phyloP scores from a whole-genome alignment of 345 rosid genomes.

The Laguncularia racemosa region DNA sequence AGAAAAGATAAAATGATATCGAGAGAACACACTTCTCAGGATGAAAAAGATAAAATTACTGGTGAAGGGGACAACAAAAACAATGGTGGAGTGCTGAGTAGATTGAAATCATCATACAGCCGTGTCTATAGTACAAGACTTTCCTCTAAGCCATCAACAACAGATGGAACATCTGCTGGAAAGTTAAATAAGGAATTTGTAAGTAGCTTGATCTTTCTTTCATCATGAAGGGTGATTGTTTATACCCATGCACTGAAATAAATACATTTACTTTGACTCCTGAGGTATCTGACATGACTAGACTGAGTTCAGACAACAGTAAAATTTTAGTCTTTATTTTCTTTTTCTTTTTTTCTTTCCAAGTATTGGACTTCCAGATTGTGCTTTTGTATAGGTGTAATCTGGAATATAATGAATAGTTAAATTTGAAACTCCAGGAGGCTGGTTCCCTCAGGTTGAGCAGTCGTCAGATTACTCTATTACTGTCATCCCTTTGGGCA shows the following conservation, averaged over 20 bases:
- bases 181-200: conserved; percentile 33
- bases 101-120: conserved; percentile 52
- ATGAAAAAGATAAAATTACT: conserved; percentile 19
- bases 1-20: conserved; percentile 42
- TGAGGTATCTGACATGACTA: no score
- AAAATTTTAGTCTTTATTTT: no score
- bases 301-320: no score
- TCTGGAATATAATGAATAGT: conserved; percentile 6
- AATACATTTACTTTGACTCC: no score
- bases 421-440: conserved; percentile 37
- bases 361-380: no score
- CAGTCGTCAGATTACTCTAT: conserved; percentile 83
- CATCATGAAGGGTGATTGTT: neutral
- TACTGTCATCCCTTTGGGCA: conserved; percentile 94
- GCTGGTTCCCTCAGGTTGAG: conserved; percentile 68
- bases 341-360: no score
- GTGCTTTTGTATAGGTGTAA: neutral
- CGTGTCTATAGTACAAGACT: conserved; percentile 24
- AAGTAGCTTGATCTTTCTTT: conserved; percentile 18
- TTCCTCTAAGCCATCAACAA: conserved; percentile 12
- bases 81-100: conserved; percentile 34
- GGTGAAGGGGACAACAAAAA: conserved; percentile 31
- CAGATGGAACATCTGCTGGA: conserved; percentile 18
- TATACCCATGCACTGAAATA: no score
- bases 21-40: conserved; percentile 24